These are phyloP conservation scores for Ashbya aceris DNA, from an alignment of 1,139 yeast genomes.

Conservation along the genomic window DNA sequence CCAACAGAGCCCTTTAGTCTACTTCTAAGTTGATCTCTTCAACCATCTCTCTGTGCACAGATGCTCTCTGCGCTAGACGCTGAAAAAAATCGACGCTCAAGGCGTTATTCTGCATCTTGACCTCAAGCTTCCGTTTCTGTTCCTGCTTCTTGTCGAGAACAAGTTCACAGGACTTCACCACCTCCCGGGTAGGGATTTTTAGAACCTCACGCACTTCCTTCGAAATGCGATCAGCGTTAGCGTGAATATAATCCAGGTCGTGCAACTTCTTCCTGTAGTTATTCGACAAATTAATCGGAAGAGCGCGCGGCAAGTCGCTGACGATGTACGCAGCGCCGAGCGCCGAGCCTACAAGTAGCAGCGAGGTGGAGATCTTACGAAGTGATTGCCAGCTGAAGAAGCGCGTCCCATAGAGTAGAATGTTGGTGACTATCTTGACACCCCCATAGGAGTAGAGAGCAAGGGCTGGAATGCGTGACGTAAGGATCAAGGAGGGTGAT, in stretches of 20 bases:
- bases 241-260: slow-evolving; percentile 65
- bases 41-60: slow-evolving; percentile 39
- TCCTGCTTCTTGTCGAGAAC: slow-evolving; percentile 22
- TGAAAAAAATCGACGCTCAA: slow-evolving; percentile 54
- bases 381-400: slow-evolving; percentile 30
- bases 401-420: slow-evolving; percentile 28
- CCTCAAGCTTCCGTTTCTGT: slow-evolving; percentile 23
- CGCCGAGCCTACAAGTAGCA: slow-evolving; percentile 44
- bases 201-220: slow-evolving; percentile 78
- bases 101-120: slow-evolving; percentile 46
- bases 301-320: slow-evolving; percentile 78
- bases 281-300: slow-evolving; percentile 72
- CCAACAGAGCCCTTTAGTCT: slow-evolving; percentile 16
- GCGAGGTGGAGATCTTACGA: slow-evolving; percentile 28
- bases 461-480: slow-evolving; percentile 28
- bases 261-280: slow-evolving; percentile 57
- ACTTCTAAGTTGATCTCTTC: slow-evolving; percentile 47
- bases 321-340: slow-evolving; percentile 59
- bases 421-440: slow-evolving; percentile 26
- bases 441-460: slow-evolving; percentile 31
- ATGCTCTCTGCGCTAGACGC: slow-evolving; percentile 41
- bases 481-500: slow-evolving; percentile 28
- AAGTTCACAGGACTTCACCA: slow-evolving; percentile 61
- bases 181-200: slow-evolving; percentile 75
- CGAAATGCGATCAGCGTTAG: slow-evolving; percentile 68